Percentiles rank a stretch among this genome's conserved stretches.
These are phyloP conservation scores for Kazachstania psychrophila DNA, from an alignment of 805 yeast genomes.

Conservation along the genomic window DNA sequence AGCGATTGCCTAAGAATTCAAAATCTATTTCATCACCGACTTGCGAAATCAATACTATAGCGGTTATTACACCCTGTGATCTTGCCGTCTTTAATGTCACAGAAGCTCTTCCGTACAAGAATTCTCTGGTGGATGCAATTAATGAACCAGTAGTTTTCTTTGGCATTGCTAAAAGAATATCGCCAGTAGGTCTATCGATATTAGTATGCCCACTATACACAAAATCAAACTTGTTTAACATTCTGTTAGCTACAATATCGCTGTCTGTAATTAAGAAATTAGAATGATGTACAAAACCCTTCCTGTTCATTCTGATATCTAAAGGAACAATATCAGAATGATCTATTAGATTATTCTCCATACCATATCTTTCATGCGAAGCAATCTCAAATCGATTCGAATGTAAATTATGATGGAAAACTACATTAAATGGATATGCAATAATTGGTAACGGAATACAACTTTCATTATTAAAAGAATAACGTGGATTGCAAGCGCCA, in stretches of 20 bases:
- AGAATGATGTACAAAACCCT: constrained; percentile 23
- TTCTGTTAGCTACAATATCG: constrained; percentile 48
- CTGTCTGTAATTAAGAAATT: constrained; percentile 21
- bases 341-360: constrained; percentile 2
- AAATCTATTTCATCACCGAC: constrained; percentile 88
- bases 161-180: constrained; percentile 67
- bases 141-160: constrained; percentile 66
- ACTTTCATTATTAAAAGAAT: constrained; percentile 51
- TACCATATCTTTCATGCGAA: constrained; percentile 3
- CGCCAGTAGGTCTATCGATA: constrained; percentile 37
- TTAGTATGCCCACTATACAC: constrained; percentile 48
- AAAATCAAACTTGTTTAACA: constrained; percentile 53
- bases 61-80: constrained; percentile 72
- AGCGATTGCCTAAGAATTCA: constrained; percentile 73
- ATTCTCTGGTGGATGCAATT: constrained; percentile 61
- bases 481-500: constrained; percentile 81
- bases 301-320: constrained; percentile 6
- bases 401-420: constrained; percentile 3
- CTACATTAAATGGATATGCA: constrained; percentile 35
- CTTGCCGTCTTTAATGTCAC: constrained; percentile 65
- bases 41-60: constrained; percentile 71
- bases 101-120: constrained; percentile 76
- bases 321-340: neutral
- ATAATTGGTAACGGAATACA: constrained; percentile 72
- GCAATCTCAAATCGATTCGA: neutral